Conservation (phyloP, 108 stramenopile genomes). For the Skeletonema tropicum region DNA sequence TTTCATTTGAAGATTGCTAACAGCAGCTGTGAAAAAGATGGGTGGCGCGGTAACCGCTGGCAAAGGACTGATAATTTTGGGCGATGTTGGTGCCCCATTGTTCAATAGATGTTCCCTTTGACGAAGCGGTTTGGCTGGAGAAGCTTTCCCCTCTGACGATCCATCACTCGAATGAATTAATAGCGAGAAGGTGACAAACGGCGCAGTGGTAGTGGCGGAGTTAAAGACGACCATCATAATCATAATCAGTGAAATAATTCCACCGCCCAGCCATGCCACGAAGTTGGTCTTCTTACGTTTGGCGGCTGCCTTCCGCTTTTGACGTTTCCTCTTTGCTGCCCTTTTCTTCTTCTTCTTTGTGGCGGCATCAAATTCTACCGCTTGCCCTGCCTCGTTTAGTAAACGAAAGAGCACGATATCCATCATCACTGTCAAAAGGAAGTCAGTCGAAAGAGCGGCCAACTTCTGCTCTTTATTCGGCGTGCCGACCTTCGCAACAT, state of each 20-base stretch:
- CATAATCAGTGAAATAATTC: background rate
- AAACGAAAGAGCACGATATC: background rate
- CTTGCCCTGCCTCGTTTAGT: background rate
- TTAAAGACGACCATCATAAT: background rate
- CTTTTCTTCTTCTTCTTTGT: background rate
- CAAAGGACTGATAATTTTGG: too few relatives aligned
- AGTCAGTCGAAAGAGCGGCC: too few relatives aligned
- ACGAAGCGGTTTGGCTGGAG: background rate
- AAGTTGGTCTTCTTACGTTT: background rate
- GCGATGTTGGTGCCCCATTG: too few relatives aligned
- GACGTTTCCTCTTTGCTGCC: background rate
- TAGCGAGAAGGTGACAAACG: background rate
- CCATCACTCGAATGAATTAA: background rate
- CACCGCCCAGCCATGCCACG: too few relatives aligned
- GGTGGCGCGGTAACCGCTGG: too few relatives aligned
- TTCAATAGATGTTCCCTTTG: background rate
- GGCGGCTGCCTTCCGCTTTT: background rate
- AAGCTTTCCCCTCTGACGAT: background rate
- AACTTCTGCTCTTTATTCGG: too few relatives aligned
- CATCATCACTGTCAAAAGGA: background rate
- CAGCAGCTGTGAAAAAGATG: too few relatives aligned
- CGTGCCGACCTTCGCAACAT: too few relatives aligned
- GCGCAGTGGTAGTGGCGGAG: background rate
- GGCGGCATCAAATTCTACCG: too few relatives aligned
- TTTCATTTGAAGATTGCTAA: too few relatives aligned